phyloP scores from a whole-genome alignment of 2,329 filamentous ascomycete genomes.

The Nemania abortiva region DNA sequence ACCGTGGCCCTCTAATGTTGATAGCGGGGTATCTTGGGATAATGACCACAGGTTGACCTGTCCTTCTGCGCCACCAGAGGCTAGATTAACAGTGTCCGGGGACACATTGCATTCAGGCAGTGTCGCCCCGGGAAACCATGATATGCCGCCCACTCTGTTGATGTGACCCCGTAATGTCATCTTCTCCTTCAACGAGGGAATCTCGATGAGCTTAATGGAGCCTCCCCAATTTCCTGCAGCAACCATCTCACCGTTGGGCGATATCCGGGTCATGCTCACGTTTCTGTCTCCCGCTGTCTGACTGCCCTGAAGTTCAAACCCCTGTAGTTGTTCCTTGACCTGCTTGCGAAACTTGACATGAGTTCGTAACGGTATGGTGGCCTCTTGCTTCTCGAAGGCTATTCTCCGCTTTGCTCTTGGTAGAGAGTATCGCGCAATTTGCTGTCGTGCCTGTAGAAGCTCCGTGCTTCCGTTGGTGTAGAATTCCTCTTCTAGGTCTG shows the following conservation, averaged over 20 bases:
- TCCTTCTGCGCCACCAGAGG: conserved; percentile 89
- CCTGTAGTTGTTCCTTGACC: conserved; percentile 83
- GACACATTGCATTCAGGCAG: conserved; percentile 78
- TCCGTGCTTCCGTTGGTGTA: conserved; percentile 86
- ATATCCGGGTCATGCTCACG: conserved; percentile 90
- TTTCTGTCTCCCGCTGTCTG: conserved; percentile 93
- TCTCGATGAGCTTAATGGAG: conserved; percentile 84
- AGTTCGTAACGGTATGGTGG: conserved; percentile 84
- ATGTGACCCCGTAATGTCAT: conserved; percentile 84
- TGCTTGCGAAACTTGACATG: conserved; percentile 93
- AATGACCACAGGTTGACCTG: conserved; percentile 92
- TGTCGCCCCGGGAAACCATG: conserved; percentile 89
- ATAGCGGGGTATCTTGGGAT: conserved; percentile 84
- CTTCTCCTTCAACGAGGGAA: conserved; percentile 84
- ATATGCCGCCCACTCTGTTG: conserved; percentile 88
- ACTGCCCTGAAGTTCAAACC: conserved; percentile 91
- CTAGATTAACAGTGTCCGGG: conserved; percentile 81
- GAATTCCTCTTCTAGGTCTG: conserved; percentile 90
- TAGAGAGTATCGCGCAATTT: conserved; percentile 86
- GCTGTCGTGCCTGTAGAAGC: conserved; percentile 79
- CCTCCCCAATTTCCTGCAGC: conserved; percentile 96
- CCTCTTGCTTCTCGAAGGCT: conserved; percentile 82
- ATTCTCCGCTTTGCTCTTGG: conserved; percentile 83
- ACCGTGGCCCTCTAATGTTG: conserved; percentile 84
- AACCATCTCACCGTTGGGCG: conserved; percentile 84